A percentile compares a stretch with the other conserved stretches of the same genome.
These are phyloP conservation scores for Debaryomycetaceae sp. DNA, from an alignment of 1,139 yeast genomes.

Conservation along the genomic window DNA sequence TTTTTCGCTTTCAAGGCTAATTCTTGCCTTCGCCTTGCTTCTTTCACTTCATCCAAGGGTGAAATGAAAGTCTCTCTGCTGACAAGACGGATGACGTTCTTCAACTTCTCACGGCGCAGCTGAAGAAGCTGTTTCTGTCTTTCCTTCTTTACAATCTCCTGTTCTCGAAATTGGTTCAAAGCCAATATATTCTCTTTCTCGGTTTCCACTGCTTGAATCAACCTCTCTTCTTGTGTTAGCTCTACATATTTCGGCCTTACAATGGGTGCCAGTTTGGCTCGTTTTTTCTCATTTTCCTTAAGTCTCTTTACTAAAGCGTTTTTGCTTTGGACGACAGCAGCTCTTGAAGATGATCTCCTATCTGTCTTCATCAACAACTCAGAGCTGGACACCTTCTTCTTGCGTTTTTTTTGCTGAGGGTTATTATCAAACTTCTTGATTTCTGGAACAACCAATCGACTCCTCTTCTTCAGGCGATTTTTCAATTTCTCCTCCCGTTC, in stretches of 20 bases:
- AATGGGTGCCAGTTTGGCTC: constrained; percentile 48
- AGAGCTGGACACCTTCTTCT: constrained; percentile 29
- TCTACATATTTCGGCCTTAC: constrained; percentile 44
- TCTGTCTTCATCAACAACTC: constrained; percentile 47
- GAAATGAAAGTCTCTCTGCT: constrained; percentile 38
- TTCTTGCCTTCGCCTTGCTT: constrained; percentile 30
- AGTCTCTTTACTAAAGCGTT: constrained; percentile 73
- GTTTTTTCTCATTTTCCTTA: constrained; percentile 65
- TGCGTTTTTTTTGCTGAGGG: constrained; percentile 10
- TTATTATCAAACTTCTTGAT: constrained; percentile 39
- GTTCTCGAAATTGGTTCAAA: constrained; percentile 73
- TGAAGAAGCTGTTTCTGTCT: constrained; percentile 69
- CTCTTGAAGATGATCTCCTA: constrained; percentile 75
- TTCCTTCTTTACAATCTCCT: constrained; percentile 78
- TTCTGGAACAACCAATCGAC: constrained; percentile 39
- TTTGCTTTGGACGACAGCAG: constrained; percentile 76
- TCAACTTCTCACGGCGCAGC: constrained; percentile 58
- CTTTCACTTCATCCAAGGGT: constrained; percentile 57
- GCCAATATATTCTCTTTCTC: constrained; percentile 75
- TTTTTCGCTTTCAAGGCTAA: constrained; percentile 32
- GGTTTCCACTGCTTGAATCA: constrained; percentile 82
- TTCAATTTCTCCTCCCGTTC: constrained; percentile 48
- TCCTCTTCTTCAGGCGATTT: constrained; percentile 37
- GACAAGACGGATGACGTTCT: constrained; percentile 50
- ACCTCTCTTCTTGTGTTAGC: constrained; percentile 81